Conservation (phyloP, 768 basidiomycete species). For the Coprinopsis sp. region DNA sequence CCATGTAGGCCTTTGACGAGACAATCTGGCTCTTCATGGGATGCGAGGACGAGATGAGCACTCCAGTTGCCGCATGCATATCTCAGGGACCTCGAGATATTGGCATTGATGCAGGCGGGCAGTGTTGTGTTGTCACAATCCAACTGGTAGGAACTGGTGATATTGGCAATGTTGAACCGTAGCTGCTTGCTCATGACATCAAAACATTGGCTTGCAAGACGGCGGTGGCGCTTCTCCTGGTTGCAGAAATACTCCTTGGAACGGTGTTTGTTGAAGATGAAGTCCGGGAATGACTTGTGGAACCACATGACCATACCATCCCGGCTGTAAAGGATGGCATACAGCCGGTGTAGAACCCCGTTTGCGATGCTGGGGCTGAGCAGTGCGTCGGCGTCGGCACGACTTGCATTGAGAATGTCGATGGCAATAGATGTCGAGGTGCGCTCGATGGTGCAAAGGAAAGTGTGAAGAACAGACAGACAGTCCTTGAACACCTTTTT, state of each 20-base stretch:
- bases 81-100: too few relatives aligned
- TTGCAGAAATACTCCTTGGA: not conserved
- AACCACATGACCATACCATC: not conserved
- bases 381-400: not conserved
- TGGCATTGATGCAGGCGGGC: too few relatives aligned
- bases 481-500: not conserved
- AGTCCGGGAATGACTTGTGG: slow-evolving; percentile 2
- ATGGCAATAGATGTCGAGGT: not conserved
- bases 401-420: not conserved
- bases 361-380: not conserved
- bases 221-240: not conserved
- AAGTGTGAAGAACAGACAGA: not conserved
- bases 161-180: slow-evolving; percentile 17
- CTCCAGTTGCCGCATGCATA: too few relatives aligned
- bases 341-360: not conserved
- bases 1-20: too few relatives aligned
- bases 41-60: too few relatives aligned
- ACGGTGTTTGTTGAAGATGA: not conserved
- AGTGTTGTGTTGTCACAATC: slow-evolving; percentile 6
- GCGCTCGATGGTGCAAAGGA: not conserved
- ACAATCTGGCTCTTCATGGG: too few relatives aligned
- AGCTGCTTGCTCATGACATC: slow-evolving; percentile 5
- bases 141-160: slow-evolving; percentile 10
- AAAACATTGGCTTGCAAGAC: not conserved
- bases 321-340: not conserved